Evolutionary conservation across 371 early-diverging fungal species (phyloP).

Genomic region (Mucor irregularis): DNA sequence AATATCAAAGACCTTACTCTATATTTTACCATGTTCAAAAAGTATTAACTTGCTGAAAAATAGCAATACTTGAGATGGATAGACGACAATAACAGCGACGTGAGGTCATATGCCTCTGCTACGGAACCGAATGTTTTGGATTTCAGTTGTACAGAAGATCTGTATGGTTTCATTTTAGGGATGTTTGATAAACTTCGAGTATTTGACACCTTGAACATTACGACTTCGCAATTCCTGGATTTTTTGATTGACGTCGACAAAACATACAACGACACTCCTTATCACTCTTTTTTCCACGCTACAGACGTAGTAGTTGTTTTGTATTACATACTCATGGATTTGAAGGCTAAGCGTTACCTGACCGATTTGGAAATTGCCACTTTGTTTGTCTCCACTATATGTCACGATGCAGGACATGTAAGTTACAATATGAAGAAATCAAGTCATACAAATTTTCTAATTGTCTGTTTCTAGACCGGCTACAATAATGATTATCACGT

Average conservation of each 20-base stretch:
- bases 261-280: constrained; percentile 71
- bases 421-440: constrained; percentile 65
- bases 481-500: constrained; percentile 85
- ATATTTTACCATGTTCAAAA: too few relatives aligned
- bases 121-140: constrained; percentile 60
- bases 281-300: constrained; percentile 85
- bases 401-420: constrained; percentile 91
- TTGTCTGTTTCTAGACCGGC: constrained; percentile 62
- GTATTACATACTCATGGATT: constrained; percentile 64
- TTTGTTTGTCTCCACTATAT: constrained; percentile 77
- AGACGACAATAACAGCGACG: background rate
- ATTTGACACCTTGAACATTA: constrained; percentile 48
- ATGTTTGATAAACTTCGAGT: constrained; percentile 61
- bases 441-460: background rate
- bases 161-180: constrained; percentile 68
- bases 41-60: too few relatives aligned
- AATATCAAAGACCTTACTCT: background rate
- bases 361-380: constrained; percentile 63
- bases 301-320: constrained; percentile 78
- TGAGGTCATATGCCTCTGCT: too few relatives aligned
- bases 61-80: constrained; percentile 14
- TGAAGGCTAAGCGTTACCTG: constrained; percentile 61
- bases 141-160: constrained; percentile 52
- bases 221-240: constrained; percentile 62
- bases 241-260: constrained; percentile 75